Percentiles rank a stretch among this genome's conserved stretches.
Conservation (phyloP, 225 moss, liverwort and hornwort genomes). For the Polytrichum formosum region DNA sequence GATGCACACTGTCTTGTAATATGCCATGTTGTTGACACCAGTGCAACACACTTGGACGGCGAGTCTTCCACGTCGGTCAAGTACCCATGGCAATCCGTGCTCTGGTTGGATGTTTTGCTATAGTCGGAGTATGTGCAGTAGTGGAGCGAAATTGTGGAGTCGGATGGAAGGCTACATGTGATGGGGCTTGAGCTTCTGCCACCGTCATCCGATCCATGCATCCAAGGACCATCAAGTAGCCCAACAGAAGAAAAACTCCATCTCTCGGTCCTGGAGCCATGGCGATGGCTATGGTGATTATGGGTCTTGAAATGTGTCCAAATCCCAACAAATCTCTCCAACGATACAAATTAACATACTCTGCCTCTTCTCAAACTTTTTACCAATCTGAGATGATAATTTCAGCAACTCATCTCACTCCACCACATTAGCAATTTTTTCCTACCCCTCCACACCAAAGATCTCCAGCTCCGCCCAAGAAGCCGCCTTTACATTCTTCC, state of each 20-base stretch:
- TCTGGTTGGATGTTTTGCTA: conserved; percentile 15
- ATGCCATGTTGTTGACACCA: conserved; percentile 26
- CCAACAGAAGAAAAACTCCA: background rate
- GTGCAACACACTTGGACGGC: conserved; percentile 25
- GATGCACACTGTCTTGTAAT: conserved; percentile 34
- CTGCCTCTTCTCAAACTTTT: background rate
- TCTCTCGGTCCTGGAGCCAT: conserved; percentile 5
- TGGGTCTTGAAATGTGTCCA: background rate
- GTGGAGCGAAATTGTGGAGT: conserved; percentile 30
- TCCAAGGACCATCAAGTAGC: background rate
- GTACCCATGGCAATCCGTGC: conserved; percentile 22
- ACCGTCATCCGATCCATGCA: conserved; percentile 3
- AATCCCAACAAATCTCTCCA: background rate
- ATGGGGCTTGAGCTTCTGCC: conserved; percentile 30
- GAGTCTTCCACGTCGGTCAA: conserved; percentile 15
- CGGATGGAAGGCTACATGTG: conserved; percentile 27
- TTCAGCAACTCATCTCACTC: background rate
- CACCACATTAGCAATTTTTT: too few relatives aligned
- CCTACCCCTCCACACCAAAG: too few relatives aligned
- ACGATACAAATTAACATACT: background rate
- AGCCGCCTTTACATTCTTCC: too few relatives aligned
- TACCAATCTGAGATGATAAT: background rate
- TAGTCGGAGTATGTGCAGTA: conserved; percentile 37
- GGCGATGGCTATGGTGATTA: background rate
- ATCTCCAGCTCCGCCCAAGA: too few relatives aligned